A percentile compares a stretch with the other conserved stretches of the same genome.
These are phyloP conservation scores for Myxozyma vanderwaltii DNA, from an alignment of 805 yeast genomes.

Conservation along the genomic window DNA sequence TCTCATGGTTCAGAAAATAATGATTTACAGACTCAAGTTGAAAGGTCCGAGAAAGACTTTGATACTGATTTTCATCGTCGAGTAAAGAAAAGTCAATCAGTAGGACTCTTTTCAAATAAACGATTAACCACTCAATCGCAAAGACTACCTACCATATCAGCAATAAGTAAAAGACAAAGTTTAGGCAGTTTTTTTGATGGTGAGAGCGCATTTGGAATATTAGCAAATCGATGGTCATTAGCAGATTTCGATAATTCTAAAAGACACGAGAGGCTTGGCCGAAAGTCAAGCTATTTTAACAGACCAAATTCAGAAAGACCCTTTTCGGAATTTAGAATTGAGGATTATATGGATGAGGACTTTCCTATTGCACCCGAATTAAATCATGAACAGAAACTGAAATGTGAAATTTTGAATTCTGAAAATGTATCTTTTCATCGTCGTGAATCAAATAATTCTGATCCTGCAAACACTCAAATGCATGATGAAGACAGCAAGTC, in stretches of 20 bases:
- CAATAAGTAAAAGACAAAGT: not conserved
- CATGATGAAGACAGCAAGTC: not conserved
- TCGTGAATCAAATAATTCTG: not conserved
- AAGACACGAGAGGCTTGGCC: not conserved
- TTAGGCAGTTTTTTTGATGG: not conserved
- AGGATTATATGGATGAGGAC: not conserved
- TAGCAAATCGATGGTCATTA: not conserved
- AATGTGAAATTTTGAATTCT: not conserved
- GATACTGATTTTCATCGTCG: not conserved
- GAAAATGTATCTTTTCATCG: not conserved
- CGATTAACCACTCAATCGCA: not conserved
- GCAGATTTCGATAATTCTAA: not conserved
- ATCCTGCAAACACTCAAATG: not conserved
- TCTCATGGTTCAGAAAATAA: not conserved
- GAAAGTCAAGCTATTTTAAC: not conserved
- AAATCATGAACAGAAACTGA: not conserved
- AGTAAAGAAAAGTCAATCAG: not conserved
- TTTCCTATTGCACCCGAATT: not conserved
- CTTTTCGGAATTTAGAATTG: constrained; percentile 2
- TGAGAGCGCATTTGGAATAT: not conserved
- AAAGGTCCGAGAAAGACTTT: not conserved
- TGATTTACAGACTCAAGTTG: not conserved
- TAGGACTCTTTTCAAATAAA: not conserved
- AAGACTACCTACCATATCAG: not conserved
- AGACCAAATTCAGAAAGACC: not conserved